These are phyloP conservation scores for Inga leiocalycina DNA, from an alignment of 306 rosid species.

Conservation along the genomic window DNA sequence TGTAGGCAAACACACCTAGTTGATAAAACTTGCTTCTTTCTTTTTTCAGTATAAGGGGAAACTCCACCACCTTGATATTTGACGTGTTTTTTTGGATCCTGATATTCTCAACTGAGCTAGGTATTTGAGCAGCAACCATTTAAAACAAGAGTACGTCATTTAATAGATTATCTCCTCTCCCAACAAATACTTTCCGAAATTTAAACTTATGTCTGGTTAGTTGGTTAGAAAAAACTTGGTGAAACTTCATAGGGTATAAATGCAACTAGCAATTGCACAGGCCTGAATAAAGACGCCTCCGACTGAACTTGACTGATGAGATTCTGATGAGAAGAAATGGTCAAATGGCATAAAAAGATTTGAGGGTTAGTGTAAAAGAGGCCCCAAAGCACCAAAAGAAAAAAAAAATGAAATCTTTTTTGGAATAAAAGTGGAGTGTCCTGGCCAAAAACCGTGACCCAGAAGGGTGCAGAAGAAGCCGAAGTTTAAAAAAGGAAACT, in stretches of 20 bases:
- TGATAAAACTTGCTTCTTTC: no score
- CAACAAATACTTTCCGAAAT: no score
- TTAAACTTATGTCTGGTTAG: no score
- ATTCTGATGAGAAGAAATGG: not conserved
- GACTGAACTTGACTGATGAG: not conserved
- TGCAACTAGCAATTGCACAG: not conserved
- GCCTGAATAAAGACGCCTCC: not conserved
- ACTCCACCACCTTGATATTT: no score
- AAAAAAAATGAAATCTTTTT: not conserved
- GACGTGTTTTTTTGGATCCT: no score
- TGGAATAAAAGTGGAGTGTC: constrained; percentile 25
- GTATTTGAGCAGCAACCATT: no score
- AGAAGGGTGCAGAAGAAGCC: constrained; percentile 24
- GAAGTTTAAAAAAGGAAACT: constrained; percentile 28
- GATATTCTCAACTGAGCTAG: no score
- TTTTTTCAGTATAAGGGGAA: no score
- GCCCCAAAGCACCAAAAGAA: not conserved
- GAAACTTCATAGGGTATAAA: not conserved
- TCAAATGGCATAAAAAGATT: not conserved
- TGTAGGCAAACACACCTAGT: no score
- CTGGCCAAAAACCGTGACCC: constrained; percentile 27
- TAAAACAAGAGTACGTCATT: no score
- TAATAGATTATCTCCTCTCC: no score
- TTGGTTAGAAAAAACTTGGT: no score
- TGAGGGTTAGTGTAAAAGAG: not conserved